phyloP scores from a whole-genome alignment of 106 monocot genomes.

The Amphibolis antarctica region DNA sequence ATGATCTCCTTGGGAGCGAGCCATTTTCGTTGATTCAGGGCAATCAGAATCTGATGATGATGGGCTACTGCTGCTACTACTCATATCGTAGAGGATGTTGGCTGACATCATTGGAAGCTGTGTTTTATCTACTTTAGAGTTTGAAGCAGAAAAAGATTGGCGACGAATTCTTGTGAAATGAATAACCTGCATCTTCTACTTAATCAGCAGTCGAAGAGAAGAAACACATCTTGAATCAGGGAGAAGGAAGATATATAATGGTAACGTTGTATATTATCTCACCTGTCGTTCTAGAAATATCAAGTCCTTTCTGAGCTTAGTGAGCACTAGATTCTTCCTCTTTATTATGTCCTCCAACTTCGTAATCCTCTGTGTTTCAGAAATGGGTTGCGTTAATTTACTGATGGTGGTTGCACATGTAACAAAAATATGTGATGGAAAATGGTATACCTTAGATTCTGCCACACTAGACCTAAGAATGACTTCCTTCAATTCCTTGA shows the following conservation, averaged over 20 bases:
- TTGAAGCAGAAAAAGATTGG: constrained; percentile 5
- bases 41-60: constrained; percentile 19
- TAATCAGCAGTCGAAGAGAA: neutral
- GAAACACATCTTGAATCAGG: neutral
- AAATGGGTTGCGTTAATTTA: neutral
- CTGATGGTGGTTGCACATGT: constrained; percentile 9
- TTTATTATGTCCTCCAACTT: constrained; percentile 21
- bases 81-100: constrained; percentile 25
- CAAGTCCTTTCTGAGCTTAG: constrained; percentile 16
- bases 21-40: neutral
- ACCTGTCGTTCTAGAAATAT: constrained; percentile 18
- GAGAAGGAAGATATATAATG: neutral
- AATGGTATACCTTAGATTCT: constrained; percentile 46
- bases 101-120: constrained; percentile 14
- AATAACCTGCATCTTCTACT: constrained; percentile 3
- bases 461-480: constrained; percentile 37
- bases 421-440: constrained; percentile 37
- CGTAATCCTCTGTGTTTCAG: constrained; percentile 21
- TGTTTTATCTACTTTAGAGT: neutral
- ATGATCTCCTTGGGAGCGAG: neutral
- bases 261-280: neutral
- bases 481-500: constrained; percentile 50
- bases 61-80: constrained; percentile 10
- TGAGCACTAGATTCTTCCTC: constrained; percentile 21
- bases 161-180: constrained; percentile 12